Evolutionary conservation across 2,329 filamentous ascomycete genomes (phyloP), one percentile per base, ranked within the genome.

Genomic region (Claviceps citrina): DNA sequence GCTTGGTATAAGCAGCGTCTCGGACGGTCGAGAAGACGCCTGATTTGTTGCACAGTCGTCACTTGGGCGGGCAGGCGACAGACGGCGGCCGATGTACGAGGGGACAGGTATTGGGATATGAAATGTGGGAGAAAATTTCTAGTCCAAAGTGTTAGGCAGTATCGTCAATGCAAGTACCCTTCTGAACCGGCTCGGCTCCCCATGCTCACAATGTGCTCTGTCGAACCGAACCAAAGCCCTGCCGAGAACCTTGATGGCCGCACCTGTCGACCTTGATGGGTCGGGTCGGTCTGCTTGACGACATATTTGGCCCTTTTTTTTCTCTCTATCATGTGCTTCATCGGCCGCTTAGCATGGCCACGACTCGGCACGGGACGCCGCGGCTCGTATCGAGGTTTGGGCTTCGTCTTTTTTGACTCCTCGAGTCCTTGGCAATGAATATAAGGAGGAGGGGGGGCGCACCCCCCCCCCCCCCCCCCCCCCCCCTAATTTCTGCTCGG

Each of bases 41-140:
- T 44, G 36, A 26, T 32, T 19, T n/a, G 22, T 33, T 15, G 36
- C 5, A 19, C n/a, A 33, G 6, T 25, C 36, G 28, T 33, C 18
- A 15, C 4, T 10, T 20, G 22, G 16, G 9, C 10, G 4, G 2
- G 18, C 28, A n/a, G n/a, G n/a, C 2, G 12, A 10, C 22, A 16
- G 26, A n/a, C 3, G 19, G 32, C 10, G 30, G 13, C 8, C 20
- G 27, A 39, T 34, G 20, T 24, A 25, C 25, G 20, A 44, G 31
- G 36, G 45, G 49, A 54, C 52, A 54, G 54, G 51, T 56, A 55
- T 51, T 54, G 41, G 52, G 47, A 49, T 52, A 53, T 51, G 44
- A 42, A 32, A 38, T 26, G 31, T n/a, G n/a, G 25, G 26, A 39
- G 42, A 54, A 43, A 49, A 49, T 56, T 47, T 47, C 46, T 43